Evolutionary conservation across 768 basidiomycete genomes (phyloP).

Genomic region (Xerocomus potaroensis): DNA sequence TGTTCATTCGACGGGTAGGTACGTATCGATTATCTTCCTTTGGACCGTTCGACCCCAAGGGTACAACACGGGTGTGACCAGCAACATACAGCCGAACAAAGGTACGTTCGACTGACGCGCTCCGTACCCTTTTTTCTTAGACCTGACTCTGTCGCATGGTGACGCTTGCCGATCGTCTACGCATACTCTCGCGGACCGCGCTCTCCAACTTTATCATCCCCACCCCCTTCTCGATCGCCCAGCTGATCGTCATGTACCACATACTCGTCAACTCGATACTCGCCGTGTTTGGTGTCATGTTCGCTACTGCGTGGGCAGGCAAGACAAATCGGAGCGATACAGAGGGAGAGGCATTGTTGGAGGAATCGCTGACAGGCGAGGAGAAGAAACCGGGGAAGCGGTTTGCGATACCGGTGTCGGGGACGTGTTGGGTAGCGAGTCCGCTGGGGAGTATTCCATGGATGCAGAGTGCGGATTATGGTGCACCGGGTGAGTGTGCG

Average conservation of each 20-base stretch:
- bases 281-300: slow-evolving; percentile 31
- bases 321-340: slow-evolving; percentile 4
- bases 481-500: background rate
- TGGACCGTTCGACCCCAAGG: slow-evolving; percentile 22
- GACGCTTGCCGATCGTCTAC: slow-evolving; percentile 21
- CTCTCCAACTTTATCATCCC: slow-evolving; percentile 33
- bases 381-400: background rate
- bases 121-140: background rate
- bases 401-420: slow-evolving; percentile 13
- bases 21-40: slow-evolving; percentile 26
- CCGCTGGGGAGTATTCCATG: background rate
- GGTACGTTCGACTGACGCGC: too few relatives aligned
- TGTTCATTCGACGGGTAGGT: too few relatives aligned
- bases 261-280: slow-evolving; percentile 28
- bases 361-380: background rate
- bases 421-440: slow-evolving; percentile 16
- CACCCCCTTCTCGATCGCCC: slow-evolving; percentile 27
- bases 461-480: slow-evolving; percentile 2
- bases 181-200: slow-evolving; percentile 28
- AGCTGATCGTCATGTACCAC: slow-evolving; percentile 29
- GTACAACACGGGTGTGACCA: slow-evolving; percentile 13
- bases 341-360: background rate
- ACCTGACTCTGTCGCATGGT: slow-evolving; percentile 1
- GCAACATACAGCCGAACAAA: slow-evolving; percentile 15
- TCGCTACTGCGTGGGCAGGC: slow-evolving; percentile 31